Evolutionary conservation across 202 grass and related monocot species (phyloP).

Genomic region (Elaeis oleifera): DNA sequence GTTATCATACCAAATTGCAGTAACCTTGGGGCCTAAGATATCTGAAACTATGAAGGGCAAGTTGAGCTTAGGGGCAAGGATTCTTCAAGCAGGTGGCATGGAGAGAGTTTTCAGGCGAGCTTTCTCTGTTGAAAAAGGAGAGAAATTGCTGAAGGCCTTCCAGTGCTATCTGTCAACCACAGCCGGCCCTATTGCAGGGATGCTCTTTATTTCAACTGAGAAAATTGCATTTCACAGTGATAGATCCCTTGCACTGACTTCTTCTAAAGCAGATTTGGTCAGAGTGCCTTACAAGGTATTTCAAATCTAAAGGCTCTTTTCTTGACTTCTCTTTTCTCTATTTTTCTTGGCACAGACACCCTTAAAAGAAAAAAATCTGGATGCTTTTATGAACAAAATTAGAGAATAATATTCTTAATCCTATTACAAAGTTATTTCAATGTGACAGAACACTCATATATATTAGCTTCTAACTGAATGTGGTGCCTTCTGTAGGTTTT

Average conservation of each 20-base stretch:
- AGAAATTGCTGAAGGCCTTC: constrained; percentile 66
- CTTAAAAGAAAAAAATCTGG: too few relatives aligned
- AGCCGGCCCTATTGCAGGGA: constrained; percentile 65
- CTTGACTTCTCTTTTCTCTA: too few relatives aligned
- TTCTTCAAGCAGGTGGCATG: constrained; percentile 67
- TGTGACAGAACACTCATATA: too few relatives aligned
- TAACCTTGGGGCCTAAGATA: constrained; percentile 59
- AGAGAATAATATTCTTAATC: too few relatives aligned
- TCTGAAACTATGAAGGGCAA: constrained; percentile 80
- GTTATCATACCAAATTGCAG: constrained; percentile 29
- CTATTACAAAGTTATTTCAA: too few relatives aligned
- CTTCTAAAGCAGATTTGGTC: constrained; percentile 19
- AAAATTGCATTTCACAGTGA: constrained; percentile 72
- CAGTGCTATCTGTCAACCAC: constrained; percentile 89
- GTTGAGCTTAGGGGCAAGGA: constrained; percentile 50
- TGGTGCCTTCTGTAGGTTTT: constrained; percentile 17
- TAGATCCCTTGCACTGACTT: constrained; percentile 41
- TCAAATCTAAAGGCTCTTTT: too few relatives aligned
- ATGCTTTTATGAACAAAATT: too few relatives aligned
- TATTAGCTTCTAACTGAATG: too few relatives aligned
- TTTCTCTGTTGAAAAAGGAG: constrained; percentile 44
- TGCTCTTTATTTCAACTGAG: constrained; percentile 68
- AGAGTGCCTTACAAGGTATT: constrained; percentile 64
- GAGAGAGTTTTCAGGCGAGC: constrained; percentile 66
- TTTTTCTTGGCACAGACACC: too few relatives aligned